These are phyloP conservation scores for Geosmithia flava DNA, from an alignment of 2,329 filamentous ascomycete species.

Conservation along the genomic window DNA sequence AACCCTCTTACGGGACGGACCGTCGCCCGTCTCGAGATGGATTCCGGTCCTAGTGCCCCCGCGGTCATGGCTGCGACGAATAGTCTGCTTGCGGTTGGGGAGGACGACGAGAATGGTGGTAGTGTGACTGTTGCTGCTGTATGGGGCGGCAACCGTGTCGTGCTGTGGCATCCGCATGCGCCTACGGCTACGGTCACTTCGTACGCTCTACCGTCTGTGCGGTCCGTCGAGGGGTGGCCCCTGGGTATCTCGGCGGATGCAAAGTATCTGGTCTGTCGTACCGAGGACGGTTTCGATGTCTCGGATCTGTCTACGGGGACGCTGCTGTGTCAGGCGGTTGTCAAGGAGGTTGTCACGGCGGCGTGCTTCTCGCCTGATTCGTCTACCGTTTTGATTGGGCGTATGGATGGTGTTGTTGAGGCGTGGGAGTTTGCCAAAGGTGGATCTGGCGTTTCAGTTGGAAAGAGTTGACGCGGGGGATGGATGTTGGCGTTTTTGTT, in stretches of 20 bases:
- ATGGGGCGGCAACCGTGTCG: slow-evolving; percentile 21
- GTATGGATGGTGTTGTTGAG: slow-evolving; percentile 20
- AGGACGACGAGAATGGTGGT: slow-evolving; percentile 15
- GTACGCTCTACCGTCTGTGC: slow-evolving; percentile 20
- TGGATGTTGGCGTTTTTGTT: too few relatives aligned
- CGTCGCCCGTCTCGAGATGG: slow-evolving; percentile 19
- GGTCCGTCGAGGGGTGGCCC: slow-evolving; percentile 25
- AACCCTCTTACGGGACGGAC: slow-evolving; percentile 17
- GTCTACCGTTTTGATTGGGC: slow-evolving; percentile 17
- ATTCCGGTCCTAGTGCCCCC: background rate
- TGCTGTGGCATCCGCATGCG: slow-evolving; percentile 22
- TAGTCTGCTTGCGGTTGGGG: slow-evolving; percentile 18
- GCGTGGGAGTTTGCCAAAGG: slow-evolving; percentile 12
- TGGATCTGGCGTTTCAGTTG: too few relatives aligned
- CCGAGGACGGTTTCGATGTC: slow-evolving; percentile 27
- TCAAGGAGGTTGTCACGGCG: slow-evolving; percentile 17
- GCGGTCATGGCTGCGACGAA: background rate
- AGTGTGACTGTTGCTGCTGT: slow-evolving; percentile 18
- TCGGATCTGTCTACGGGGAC: slow-evolving; percentile 21
- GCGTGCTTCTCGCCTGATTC: slow-evolving; percentile 20
- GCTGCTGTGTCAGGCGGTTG: slow-evolving; percentile 4
- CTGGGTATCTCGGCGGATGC: slow-evolving; percentile 24
- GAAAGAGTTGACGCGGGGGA: too few relatives aligned
- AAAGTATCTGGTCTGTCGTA: slow-evolving; percentile 23
- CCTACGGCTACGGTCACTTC: slow-evolving; percentile 16